Evolutionary conservation across 495 filamentous ascomycete genomes (phyloP), one percentile per base, ranked within the genome.

Genomic region (Penicillium macrosclerotiorum): DNA sequence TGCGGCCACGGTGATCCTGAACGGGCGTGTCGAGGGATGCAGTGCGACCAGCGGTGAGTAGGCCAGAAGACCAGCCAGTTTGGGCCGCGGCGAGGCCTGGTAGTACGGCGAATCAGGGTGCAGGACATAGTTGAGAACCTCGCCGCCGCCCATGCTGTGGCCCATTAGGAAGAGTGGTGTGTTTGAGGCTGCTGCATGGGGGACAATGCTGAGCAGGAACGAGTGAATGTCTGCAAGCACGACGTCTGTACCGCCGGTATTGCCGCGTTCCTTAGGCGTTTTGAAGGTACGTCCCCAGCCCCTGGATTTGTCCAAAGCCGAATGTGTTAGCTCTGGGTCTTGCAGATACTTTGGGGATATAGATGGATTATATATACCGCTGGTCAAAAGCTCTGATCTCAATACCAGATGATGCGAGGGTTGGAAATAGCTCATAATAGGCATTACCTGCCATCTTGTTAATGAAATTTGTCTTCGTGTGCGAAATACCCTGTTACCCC

Each of bases 81-180:
- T 73, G 49, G 52, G 54, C 31, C n/a, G 75, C 60, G 12, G 71
- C 22, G 49, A 42, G 48, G 71, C 54, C 27, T 35, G 3, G 43
- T 44, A 26, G 49, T 58, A 54, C 17, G 55, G 55, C 8, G 55
- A 58, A 8, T 51, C 43, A 12, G 55, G 51, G 30, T 51, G 55
- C 26, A 58, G 47, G 16, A 55, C 31, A 33, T 58, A 54, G 26
- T 47, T 61, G 17, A 60, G 52, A 11, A 82, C 79, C 53, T 90
- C 70, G 12, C 77, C 86, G 34, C 91, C 90, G 60, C 90, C 90
- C 83, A 85, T 89, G 27, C 83, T 88, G 67, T 95, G 90, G 38
- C 90, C 90, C 62, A 89, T 79, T n/a, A 95, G 75, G 67, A 95
- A 95, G 14, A 92, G 61, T 0, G 90, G 89, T 4, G 77, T 54